Base-by-base conservation (phyloP, 1,284 basidiomycete species). In the Meira miltonrushii region DNA sequence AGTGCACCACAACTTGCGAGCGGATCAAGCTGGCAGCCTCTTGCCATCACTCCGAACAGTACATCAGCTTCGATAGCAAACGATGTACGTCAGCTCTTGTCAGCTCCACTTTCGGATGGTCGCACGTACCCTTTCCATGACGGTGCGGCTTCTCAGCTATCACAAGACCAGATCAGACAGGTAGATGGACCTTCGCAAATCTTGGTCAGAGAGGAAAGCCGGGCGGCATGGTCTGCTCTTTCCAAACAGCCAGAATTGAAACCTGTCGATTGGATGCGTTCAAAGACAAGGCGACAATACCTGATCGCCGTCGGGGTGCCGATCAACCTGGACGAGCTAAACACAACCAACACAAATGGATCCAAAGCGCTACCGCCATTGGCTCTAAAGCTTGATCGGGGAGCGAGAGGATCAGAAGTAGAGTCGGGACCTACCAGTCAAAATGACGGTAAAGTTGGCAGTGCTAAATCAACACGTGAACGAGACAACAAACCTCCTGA, bases 301-400 rank as follows among this genome's bases (percentile, higher is more conserved):
- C 67, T 75, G 52, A 77, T 77, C 11, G 64, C 73, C 28, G 66
- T 77, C 55, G 74, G 74, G 17, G 66, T 77, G 13, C 74, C 74
- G 0, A 68, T 77, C 54, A 75, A 77, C 48, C 62, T 77, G 10
- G 74, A 77, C 52, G 74, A 76, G 58, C 64, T 76, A 44, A 65
- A 38, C 9, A 28, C 37, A 15, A 17, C 15, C 50, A 40, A 58
- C 19, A 23, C 25, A 1, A 43, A 15, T n/a, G 55, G 61, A 1
- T 39, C 19, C 38, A 39, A 53, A 15, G 54, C 51, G 17, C 55
- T 75, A 17, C 74, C 74, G 8, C 69, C 71, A 0, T 58, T 77
- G 39, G 58, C 71, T 57, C 62, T 76, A 28, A 61, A 70, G 39
- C 57, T 74, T 17, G 66, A 66, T 38, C 55, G 61, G 21, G 28